Conservation (phyloP, 106 monocot genomes). For the Dendrobium chrysotoxum region DNA sequence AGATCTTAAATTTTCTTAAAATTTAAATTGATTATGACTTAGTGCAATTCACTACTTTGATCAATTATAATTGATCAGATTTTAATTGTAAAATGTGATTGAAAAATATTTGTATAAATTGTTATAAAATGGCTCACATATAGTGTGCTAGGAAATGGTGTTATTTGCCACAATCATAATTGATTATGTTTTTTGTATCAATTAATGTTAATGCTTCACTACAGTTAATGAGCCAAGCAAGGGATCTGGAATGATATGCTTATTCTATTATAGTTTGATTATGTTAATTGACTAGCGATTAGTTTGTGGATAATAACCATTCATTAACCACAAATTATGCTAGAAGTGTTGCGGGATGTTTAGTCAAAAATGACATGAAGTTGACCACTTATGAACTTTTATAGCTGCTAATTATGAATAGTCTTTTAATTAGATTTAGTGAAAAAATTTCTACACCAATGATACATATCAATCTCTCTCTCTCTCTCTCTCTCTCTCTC, state of each 20-base stretch:
- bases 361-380: not conserved
- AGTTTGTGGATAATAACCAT: not conserved
- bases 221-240: not conserved
- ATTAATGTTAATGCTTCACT: not conserved
- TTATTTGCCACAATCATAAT: not conserved
- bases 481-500: not conserved
- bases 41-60: not conserved
- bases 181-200: not conserved
- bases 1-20: not conserved
- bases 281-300: not conserved
- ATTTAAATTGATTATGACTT: not conserved
- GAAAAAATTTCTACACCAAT: not conserved
- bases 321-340: not conserved
- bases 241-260: not conserved
- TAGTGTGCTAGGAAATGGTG: not conserved
- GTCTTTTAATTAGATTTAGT: not conserved
- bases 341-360: not conserved
- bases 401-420: not conserved
- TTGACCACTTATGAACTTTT: not conserved
- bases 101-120: not conserved
- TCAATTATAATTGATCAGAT: not conserved
- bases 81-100: not conserved
- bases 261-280: not conserved
- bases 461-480: not conserved
- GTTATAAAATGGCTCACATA: not conserved